These are phyloP conservation scores for Rhododendron mucronatum DNA, from an alignment of 148 eudicot species.

Conservation along the genomic window DNA sequence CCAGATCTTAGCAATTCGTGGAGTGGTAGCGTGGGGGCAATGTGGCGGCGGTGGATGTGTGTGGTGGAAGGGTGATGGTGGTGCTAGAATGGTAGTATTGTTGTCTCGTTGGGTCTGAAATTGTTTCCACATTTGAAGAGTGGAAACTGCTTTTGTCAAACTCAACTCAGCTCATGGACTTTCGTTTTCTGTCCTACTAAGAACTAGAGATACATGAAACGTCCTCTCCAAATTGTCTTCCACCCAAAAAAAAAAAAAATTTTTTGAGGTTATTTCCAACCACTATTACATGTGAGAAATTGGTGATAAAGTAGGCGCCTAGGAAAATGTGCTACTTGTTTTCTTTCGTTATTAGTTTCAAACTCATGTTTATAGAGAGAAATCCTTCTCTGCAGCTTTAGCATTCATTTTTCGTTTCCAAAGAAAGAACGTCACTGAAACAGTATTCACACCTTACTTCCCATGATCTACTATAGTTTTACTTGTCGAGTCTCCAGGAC, in stretches of 20 bases:
- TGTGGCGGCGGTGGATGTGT: not conserved
- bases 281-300: not conserved
- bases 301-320: not conserved
- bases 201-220: not conserved
- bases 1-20: no score
- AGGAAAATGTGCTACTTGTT: not conserved
- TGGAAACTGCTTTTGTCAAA: not conserved
- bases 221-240: not conserved
- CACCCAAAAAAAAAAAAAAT: no score
- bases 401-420: no score
- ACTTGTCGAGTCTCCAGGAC: no score
- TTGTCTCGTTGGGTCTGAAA: not conserved
- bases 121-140: not conserved
- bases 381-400: no score
- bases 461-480: no score
- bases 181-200: not conserved
- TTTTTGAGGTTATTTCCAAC: not conserved
- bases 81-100: not conserved
- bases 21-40: no score
- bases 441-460: no score
- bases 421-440: no score
- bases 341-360: not conserved
- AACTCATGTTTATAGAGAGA: no score
- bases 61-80: not conserved
- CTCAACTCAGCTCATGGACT: not conserved